Percentiles rank a stretch among this genome's conserved stretches.
These are phyloP conservation scores for Pichia sp. DNA, from an alignment of 1,139 yeast species.

Conservation along the genomic window DNA sequence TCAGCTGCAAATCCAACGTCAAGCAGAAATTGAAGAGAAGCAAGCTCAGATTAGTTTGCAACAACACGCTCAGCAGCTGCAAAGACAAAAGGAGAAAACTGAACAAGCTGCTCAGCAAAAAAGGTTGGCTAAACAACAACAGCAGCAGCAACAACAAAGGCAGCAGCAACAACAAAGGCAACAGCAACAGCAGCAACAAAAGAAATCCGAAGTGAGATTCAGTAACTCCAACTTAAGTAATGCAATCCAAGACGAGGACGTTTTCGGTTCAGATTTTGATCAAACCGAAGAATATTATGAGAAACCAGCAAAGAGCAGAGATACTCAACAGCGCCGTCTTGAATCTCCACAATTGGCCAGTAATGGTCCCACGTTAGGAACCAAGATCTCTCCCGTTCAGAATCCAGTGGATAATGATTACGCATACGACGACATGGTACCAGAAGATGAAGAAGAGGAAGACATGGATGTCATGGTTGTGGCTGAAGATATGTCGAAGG, in stretches of 20 bases:
- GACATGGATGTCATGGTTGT: conserved; percentile 5
- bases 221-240: too few relatives aligned
- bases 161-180: too few relatives aligned
- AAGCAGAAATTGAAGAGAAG: not conserved
- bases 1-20: not conserved
- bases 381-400: too few relatives aligned
- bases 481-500: conserved; percentile 1
- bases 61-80: too few relatives aligned
- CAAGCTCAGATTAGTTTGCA: not conserved
- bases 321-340: not conserved
- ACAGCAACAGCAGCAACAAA: too few relatives aligned
- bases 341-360: not conserved
- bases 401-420: too few relatives aligned
- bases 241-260: too few relatives aligned
- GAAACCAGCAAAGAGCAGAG: not conserved
- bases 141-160: too few relatives aligned
- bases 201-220: too few relatives aligned
- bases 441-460: conserved; percentile 4
- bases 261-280: not conserved
- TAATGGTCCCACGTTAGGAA: too few relatives aligned
- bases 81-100: not conserved
- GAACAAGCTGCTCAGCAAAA: not conserved
- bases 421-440: too few relatives aligned
- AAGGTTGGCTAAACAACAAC: too few relatives aligned
- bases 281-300: not conserved